Evolutionary conservation across 139 green algal genomes (phyloP), one percentile per base, ranked within the genome.

Genomic region (Bryopsis sp.): DNA sequence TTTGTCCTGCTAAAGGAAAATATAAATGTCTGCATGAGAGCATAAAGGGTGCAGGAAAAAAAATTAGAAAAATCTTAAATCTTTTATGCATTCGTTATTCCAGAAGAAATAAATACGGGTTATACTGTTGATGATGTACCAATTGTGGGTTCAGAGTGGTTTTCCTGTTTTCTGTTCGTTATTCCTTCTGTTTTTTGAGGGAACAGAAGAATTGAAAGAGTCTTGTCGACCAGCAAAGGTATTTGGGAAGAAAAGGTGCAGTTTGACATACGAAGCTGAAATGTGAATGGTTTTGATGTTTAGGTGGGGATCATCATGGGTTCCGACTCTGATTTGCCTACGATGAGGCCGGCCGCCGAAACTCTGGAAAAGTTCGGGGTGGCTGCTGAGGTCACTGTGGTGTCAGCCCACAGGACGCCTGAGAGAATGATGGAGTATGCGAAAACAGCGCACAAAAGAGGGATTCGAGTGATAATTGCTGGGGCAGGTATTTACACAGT

Each of bases 271-370:
- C n/a, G n/a, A 28, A 7, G 6, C 50, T 33, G 43, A 26, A 26
- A 61, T 28, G 15, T 26, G 15, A 26, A 29, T 34, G 8, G 8
- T 5, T 29, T 7, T 61, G 31, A 5, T 24, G 31, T 19, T 28
- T 65, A 75, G 63, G 93, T 98, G n/a, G 89, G 86, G 57, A 95
- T 98, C 79, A 96, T 99, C 78, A 99, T 99, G 94, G 94, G 94
- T n/a, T 91, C 79, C 15, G 92, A 98, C 79, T 92, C 80, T 0
- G 94, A 99, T 73, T 78, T 97, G 35, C 70, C 86, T 1, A 96
- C 92, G 29, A 99, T 99, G 94, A 80, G 78, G 37, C 85, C 78
- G 2, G 90, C 90, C 2, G 85, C 84, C 2, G 74, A 91, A 65
- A 65, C 90, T 36, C 76, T 96, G 36, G 57, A 86, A 19, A 75